phyloP scores from a whole-genome alignment of 2,329 filamentous ascomycete species.

The Blastomyces gilchristii region DNA sequence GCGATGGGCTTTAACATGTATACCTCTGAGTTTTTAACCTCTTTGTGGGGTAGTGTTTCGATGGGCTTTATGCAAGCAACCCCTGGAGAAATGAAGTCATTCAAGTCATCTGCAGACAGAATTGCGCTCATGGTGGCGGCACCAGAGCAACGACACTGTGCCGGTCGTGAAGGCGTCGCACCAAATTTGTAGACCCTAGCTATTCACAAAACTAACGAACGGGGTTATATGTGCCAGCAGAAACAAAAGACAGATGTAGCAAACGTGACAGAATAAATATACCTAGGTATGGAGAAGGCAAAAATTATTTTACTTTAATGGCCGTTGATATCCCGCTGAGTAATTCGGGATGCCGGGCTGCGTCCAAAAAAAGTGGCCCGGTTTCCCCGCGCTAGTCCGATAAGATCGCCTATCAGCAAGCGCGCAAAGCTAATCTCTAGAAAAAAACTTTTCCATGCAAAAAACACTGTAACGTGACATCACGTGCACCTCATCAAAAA shows the following conservation, averaged over 20 bases:
- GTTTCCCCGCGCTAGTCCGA: neutral
- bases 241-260: neutral
- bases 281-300: too few species aligned
- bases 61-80: constrained; percentile 97
- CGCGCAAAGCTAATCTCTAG: too few species aligned
- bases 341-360: neutral
- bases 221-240: neutral
- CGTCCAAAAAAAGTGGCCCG: neutral
- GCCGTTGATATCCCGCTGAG: neutral
- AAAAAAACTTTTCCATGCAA: too few species aligned
- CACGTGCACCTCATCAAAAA: too few species aligned
- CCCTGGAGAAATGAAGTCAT: constrained; percentile 96
- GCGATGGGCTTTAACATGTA: constrained; percentile 12
- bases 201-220: neutral
- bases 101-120: constrained; percentile 89
- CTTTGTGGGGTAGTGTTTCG: constrained; percentile 68
- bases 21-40: constrained; percentile 41
- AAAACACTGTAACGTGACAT: too few species aligned
- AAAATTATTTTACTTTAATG: neutral
- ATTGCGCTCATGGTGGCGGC: constrained; percentile 75
- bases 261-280: neutral
- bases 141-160: neutral
- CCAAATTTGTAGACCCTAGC: neutral
- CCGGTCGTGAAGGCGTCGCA: neutral
- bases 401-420: too few species aligned